Evolutionary conservation across 805 yeast species (phyloP).

Genomic region (Kluyveromyces lactis): DNA sequence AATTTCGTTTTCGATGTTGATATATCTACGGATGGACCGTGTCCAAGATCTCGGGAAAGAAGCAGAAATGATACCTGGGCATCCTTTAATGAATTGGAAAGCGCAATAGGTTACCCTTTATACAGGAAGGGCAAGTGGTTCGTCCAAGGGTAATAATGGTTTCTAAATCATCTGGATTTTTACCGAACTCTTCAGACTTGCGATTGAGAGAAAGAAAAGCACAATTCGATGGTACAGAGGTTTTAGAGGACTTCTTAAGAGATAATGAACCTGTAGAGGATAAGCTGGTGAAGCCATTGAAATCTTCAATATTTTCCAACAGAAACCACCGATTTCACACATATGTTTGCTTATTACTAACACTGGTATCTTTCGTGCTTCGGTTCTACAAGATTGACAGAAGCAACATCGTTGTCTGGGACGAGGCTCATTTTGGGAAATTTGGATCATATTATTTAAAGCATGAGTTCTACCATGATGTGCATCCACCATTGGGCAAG

Average conservation of each 20-base stretch:
- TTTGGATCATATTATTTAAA: constrained; percentile 86
- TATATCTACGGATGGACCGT: no score
- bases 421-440: constrained; percentile 96
- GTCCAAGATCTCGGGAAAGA: no score
- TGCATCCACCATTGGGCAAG: constrained; percentile 95
- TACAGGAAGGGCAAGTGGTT: no score
- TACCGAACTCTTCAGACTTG: constrained; percentile 9
- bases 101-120: no score
- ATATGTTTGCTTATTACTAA: constrained; percentile 50
- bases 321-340: constrained; percentile 29
- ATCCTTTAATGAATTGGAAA: no score
- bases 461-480: constrained; percentile 90
- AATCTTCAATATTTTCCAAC: neutral
- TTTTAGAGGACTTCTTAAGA: constrained; percentile 1
- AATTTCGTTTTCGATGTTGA: no score
- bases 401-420: constrained; percentile 84
- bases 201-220: constrained; percentile 7
- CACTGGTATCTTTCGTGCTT: constrained; percentile 58
- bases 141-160: no score
- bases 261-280: neutral
- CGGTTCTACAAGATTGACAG: constrained; percentile 70
- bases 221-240: constrained; percentile 4
- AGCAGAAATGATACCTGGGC: no score
- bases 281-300: neutral
- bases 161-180: constrained; percentile 4